Conservation (phyloP, 2,329 filamentous ascomycete genomes). For the Dryadomyces sulphureus region DNA sequence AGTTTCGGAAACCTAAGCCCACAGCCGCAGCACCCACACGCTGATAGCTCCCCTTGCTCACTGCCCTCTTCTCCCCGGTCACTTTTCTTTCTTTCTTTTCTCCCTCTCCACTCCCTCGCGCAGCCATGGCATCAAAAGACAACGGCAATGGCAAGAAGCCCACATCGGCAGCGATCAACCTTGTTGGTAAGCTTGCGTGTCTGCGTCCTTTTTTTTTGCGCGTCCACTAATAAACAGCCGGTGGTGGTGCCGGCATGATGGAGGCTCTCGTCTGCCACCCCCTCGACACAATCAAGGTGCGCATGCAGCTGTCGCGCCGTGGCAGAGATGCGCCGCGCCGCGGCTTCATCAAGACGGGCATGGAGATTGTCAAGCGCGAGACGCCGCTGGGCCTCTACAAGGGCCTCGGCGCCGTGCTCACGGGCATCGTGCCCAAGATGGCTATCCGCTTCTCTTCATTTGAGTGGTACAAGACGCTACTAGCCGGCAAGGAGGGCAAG, state of each 20-base stretch:
- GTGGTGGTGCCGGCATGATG: conserved; percentile 98
- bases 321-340: conserved; percentile 72
- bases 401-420: conserved; percentile 89
- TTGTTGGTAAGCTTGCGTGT: conserved; percentile 53
- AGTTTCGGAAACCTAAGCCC: conserved; percentile 9
- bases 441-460: conserved; percentile 97
- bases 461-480: conserved; percentile 79
- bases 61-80: neutral
- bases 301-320: conserved; percentile 92
- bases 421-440: conserved; percentile 98
- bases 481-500: conserved; percentile 44
- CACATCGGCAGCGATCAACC: conserved; percentile 68
- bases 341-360: conserved; percentile 76
- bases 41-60: neutral
- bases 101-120: neutral
- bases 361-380: conserved; percentile 76
- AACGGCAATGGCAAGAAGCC: conserved; percentile 43
- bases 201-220: neutral
- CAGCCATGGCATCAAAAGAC: conserved; percentile 25
- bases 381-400: conserved; percentile 93
- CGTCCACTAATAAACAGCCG: conserved; percentile 40
- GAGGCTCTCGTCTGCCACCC: conserved; percentile 94
- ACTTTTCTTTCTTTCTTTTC: neutral
- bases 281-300: conserved; percentile 94
- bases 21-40: neutral